phyloP scores from a whole-genome alignment of 2,329 filamentous ascomycete species.

The Ampelomyces quisqualis region DNA sequence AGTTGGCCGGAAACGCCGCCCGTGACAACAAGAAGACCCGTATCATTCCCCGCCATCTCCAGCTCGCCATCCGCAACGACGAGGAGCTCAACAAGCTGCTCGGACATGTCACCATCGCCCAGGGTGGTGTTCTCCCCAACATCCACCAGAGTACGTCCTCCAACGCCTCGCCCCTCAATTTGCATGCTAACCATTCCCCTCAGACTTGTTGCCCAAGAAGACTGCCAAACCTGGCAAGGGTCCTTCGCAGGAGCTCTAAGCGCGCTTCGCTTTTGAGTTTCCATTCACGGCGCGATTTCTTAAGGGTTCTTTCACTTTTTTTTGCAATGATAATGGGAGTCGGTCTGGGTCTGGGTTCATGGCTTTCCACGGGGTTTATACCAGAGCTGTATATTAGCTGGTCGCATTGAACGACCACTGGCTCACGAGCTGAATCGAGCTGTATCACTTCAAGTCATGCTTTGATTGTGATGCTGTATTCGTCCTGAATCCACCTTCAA shows the following conservation, averaged over 20 bases:
- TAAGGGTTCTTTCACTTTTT: constrained; percentile 57
- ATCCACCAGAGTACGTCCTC: constrained; percentile 85
- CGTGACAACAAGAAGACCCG: constrained; percentile 99
- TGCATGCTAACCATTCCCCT: constrained; percentile 46
- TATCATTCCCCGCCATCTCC: constrained; percentile 98
- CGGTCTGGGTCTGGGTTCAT: constrained; percentile 61
- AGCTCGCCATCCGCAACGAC: constrained; percentile 98
- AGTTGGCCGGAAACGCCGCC: constrained; percentile 96
- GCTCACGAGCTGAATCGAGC: constrained; percentile 47
- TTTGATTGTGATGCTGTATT: not conserved
- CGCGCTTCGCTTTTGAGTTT: constrained; percentile 37
- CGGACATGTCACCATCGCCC: constrained; percentile 93
- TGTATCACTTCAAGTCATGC: constrained; percentile 31
- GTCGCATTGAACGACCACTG: constrained; percentile 51
- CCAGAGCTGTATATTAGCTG: constrained; percentile 64
- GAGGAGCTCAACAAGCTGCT: constrained; percentile 99
- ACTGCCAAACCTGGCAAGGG: constrained; percentile 92
- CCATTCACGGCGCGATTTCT: constrained; percentile 48
- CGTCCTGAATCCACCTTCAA: not conserved
- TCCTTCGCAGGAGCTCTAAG: constrained; percentile 91
- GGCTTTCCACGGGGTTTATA: constrained; percentile 53
- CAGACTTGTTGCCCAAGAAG: constrained; percentile 99
- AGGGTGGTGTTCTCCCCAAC: constrained; percentile 95
- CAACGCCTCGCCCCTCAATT: constrained; percentile 1
- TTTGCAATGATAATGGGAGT: constrained; percentile 77